These are phyloP conservation scores for Fusarium penzigii DNA, from an alignment of 2,329 filamentous ascomycete genomes.

Conservation along the genomic window DNA sequence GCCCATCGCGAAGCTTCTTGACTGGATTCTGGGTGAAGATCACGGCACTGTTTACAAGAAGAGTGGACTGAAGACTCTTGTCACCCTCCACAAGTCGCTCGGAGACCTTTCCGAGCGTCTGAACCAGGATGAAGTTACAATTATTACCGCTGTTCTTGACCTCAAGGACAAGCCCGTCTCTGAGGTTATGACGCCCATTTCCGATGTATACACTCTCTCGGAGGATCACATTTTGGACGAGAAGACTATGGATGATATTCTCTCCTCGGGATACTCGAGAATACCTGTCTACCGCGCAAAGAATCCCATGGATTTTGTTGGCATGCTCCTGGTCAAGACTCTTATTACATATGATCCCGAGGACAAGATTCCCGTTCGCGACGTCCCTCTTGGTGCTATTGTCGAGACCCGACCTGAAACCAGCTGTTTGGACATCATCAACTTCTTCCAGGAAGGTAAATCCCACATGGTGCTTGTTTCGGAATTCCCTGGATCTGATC, in stretches of 20 bases:
- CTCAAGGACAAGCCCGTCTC: constrained; percentile 95
- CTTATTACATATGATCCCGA: constrained; percentile 98
- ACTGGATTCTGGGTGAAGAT: constrained; percentile 89
- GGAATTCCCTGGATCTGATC: constrained; percentile 83
- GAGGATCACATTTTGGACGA: constrained; percentile 92
- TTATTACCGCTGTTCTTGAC: constrained; percentile 95
- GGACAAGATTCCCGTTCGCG: constrained; percentile 80
- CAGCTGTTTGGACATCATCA: constrained; percentile 96
- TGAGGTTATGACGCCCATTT: constrained; percentile 98
- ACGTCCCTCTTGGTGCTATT: constrained; percentile 90
- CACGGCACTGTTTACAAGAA: constrained; percentile 98
- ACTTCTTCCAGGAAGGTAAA: constrained; percentile 99
- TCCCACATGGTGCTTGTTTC: constrained; percentile 98
- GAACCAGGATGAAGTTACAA: constrained; percentile 97
- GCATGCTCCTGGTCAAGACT: constrained; percentile 98
- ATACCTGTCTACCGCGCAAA: constrained; percentile 92
- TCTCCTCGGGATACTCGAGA: constrained; percentile 91
- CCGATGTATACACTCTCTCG: constrained; percentile 96
- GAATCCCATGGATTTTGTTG: constrained; percentile 85
- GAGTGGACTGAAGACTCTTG: constrained; percentile 92
- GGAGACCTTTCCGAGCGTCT: constrained; percentile 85
- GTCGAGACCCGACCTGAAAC: constrained; percentile 95
- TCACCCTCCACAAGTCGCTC: constrained; percentile 89
- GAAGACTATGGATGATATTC: constrained; percentile 88
- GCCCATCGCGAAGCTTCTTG: constrained; percentile 93